These are phyloP conservation scores for Acacia crassicarpa DNA, from an alignment of 306 rosid species.

Conservation along the genomic window DNA sequence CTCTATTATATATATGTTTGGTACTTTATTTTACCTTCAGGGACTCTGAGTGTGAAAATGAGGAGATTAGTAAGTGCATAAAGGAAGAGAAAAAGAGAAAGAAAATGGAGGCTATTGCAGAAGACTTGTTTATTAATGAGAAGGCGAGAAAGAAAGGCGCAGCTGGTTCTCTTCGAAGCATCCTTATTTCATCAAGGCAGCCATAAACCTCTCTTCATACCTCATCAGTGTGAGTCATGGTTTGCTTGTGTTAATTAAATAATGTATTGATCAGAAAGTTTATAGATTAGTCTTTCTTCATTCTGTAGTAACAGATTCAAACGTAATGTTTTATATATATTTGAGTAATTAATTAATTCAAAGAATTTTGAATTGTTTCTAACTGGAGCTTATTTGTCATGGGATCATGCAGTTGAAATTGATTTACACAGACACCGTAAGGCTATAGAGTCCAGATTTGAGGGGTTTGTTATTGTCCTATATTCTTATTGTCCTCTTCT, in stretches of 20 bases:
- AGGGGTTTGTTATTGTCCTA: too few relatives aligned
- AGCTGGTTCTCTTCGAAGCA: constrained; percentile 58
- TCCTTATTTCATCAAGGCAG: constrained; percentile 52
- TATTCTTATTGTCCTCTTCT: too few relatives aligned
- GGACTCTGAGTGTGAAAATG: constrained; percentile 62
- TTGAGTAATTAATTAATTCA: neutral
- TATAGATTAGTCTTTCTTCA: neutral
- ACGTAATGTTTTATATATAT: neutral
- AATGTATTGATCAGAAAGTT: neutral
- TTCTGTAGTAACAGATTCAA: neutral
- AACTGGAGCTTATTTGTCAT: neutral
- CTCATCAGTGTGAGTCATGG: constrained; percentile 3
- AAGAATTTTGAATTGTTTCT: neutral
- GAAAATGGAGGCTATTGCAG: constrained; percentile 82
- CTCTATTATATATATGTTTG: neutral
- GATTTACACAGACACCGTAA: neutral
- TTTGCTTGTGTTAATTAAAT: constrained; percentile 9
- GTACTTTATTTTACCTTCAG: constrained; percentile 35
- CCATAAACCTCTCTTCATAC: constrained; percentile 1
- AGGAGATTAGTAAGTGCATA: constrained; percentile 53
- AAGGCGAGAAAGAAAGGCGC: constrained; percentile 62
- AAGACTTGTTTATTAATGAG: constrained; percentile 77
- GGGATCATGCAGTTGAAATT: neutral
- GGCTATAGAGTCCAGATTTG: neutral
- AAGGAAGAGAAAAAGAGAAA: constrained; percentile 76